A percentile compares a stretch with the other conserved stretches of the same genome.
phyloP scores from a whole-genome alignment of 306 rosid genomes.

The Rosa rugosa region DNA sequence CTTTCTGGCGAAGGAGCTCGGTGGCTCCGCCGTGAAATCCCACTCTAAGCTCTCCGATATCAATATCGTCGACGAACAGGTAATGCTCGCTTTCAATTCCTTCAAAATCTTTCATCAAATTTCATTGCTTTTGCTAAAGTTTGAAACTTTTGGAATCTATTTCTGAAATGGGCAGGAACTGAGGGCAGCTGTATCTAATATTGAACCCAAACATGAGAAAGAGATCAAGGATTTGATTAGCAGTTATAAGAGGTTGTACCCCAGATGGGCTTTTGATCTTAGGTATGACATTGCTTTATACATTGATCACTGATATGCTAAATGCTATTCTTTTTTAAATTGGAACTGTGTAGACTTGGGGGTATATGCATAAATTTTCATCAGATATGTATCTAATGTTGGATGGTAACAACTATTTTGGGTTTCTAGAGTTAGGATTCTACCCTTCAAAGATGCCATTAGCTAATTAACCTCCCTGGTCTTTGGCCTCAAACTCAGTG shows the following conservation, averaged over 20 bases:
- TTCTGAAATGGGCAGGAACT: slow-evolving; percentile 49
- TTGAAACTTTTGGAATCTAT: background rate
- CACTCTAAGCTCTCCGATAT: slow-evolving; percentile 64
- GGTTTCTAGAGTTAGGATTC: background rate
- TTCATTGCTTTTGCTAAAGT: background rate
- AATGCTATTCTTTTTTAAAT: background rate
- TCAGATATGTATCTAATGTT: background rate
- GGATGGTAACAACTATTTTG: background rate
- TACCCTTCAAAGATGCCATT: background rate
- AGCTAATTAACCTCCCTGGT: background rate
- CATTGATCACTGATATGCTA: background rate
- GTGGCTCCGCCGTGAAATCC: slow-evolving; percentile 70
- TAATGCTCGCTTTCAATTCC: slow-evolving; percentile 6
- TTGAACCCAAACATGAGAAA: slow-evolving; percentile 73
- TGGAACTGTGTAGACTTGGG: background rate
- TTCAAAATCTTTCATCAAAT: background rate
- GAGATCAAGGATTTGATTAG: slow-evolving; percentile 49
- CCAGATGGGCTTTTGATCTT: slow-evolving; percentile 64
- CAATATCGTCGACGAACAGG: slow-evolving; percentile 77
- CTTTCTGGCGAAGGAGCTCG: slow-evolving; percentile 77
- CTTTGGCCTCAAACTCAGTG: background rate
- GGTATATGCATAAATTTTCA: background rate
- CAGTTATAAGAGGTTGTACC: slow-evolving; percentile 52
- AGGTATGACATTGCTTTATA: slow-evolving; percentile 34
- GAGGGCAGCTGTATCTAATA: slow-evolving; percentile 53